These are phyloP conservation scores for Pleurozium schreberi DNA, from an alignment of 225 moss, liverwort and hornwort species.

Conservation along the genomic window DNA sequence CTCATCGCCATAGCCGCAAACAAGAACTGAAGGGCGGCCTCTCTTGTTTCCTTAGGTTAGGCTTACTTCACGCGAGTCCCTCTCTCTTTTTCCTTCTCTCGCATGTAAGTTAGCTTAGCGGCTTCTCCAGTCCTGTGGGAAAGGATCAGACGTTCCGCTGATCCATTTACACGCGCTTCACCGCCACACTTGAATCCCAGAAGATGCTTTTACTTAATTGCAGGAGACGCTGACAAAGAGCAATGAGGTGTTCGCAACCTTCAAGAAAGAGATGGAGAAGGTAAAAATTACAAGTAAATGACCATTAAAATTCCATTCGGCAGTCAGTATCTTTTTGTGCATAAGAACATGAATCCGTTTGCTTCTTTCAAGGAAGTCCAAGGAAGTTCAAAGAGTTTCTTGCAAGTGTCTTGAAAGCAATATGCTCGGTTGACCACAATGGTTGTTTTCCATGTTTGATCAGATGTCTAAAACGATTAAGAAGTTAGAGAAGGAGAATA, in stretches of 20 bases:
- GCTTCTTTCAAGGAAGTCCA: not conserved
- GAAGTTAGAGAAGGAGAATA: slow-evolving; percentile 91
- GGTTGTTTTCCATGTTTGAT: not conserved
- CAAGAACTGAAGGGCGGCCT: not conserved
- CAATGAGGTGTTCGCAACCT: slow-evolving; percentile 97
- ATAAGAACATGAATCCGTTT: not conserved
- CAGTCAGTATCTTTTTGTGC: not conserved
- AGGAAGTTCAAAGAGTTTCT: not conserved
- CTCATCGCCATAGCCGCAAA: not conserved
- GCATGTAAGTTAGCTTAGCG: not conserved
- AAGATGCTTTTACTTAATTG: not conserved
- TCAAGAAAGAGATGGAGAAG: slow-evolving; percentile 96
- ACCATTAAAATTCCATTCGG: not conserved
- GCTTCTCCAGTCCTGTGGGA: not conserved
- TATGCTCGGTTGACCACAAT: not conserved
- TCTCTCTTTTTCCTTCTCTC: not conserved
- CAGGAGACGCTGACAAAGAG: slow-evolving; percentile 96
- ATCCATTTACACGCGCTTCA: not conserved
- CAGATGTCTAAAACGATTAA: slow-evolving; percentile 97
- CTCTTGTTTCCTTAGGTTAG: not conserved
- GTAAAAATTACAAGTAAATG: slow-evolving; percentile 7
- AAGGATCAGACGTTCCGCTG: not conserved
- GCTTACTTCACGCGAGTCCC: not conserved
- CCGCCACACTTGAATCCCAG: not conserved
- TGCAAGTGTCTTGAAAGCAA: not conserved